Evolutionary conservation across 805 yeast species (phyloP), one percentile per base, ranked within the genome.

Genomic region (Zygosaccharomyces gambellarensis): DNA sequence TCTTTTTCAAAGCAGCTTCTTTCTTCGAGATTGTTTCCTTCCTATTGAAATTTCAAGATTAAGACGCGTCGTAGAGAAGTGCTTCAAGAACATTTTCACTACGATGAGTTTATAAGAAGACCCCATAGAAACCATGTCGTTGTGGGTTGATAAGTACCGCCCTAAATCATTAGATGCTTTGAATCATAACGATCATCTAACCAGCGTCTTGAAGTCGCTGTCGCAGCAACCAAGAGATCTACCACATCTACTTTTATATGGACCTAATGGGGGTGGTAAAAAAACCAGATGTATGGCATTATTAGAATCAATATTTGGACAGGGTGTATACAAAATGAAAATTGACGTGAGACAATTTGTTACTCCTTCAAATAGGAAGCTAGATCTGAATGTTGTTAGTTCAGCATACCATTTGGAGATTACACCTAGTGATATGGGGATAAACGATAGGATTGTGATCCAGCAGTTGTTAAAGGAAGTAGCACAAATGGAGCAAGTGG

Each of bases 181-280:
- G 41, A 80, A 83, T 46, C 90, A 78, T 64, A 95, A 90, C 62
- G 68, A 68, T 0, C 77, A 75, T 3, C 78, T 90, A 27, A 81
- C 96, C 0, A 66, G 72, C 32, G 78, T 85, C 50, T 71, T 94
- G 31, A 68, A 71, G 41, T 81, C 94, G 2, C 42, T 61, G n/a
- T 47, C 68, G 3, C 50, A 59, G 19, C 65, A 62, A 36, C 63
- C 65, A 34, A 53, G 61, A 64, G 97, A 94, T 65, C 83, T 94
- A 61, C 99, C 99, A 1, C 99, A 94, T 71, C 68, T 94, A 42
- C 71, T 94, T 25, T 79, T 94, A 2, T 92, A 92, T 64, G 99
- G 99, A 0, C 98, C 99, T 1, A 82, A 90, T 32, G 99, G 99
- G 4, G 88, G 95, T 12, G 99, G 99, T 50, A 94, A 94, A 65